Evolutionary conservation across 768 basidiomycete species (phyloP).

Genomic region (Amanita pseudoporphyria): DNA sequence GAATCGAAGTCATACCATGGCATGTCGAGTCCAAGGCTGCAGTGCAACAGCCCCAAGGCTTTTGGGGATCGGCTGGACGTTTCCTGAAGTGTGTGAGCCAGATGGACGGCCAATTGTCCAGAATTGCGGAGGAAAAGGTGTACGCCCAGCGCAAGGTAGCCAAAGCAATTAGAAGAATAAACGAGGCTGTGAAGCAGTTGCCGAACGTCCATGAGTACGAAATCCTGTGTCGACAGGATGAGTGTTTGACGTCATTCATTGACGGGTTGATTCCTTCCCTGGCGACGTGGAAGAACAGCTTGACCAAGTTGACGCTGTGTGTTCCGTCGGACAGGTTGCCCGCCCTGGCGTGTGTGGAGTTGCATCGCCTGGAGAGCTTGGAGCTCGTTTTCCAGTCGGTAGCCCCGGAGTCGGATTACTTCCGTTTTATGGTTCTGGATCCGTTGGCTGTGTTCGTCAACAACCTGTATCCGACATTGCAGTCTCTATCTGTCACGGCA

Average conservation of each 20-base stretch:
- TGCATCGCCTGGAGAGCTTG: constrained; percentile 27
- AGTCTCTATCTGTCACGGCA: constrained; percentile 26
- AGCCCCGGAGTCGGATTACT: constrained; percentile 17
- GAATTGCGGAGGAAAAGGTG: constrained; percentile 21
- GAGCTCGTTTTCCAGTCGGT: constrained; percentile 27
- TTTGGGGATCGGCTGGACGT: constrained; percentile 18
- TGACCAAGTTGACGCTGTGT: constrained; percentile 27
- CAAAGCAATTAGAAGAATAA: constrained; percentile 27
- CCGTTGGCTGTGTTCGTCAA: constrained; percentile 36
- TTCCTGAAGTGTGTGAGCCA: constrained; percentile 14
- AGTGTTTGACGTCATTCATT: constrained; percentile 28
- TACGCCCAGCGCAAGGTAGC: constrained; percentile 22
- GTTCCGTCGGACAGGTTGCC: constrained; percentile 28
- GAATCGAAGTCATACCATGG: constrained; percentile 32
- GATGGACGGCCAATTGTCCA: constrained; percentile 16
- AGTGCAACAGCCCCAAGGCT: constrained; percentile 20
- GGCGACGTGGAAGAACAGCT: constrained; percentile 18
- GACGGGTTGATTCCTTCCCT: constrained; percentile 27
- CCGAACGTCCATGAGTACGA: constrained; percentile 25
- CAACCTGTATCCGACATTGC: constrained; percentile 28
- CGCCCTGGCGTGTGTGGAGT: constrained; percentile 22
- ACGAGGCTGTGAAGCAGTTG: constrained; percentile 23
- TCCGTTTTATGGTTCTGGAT: constrained; percentile 24
- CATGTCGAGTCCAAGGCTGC: constrained; percentile 24
- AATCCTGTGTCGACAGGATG: constrained; percentile 29